Evolutionary conservation across 441 rosid species (phyloP).

Genomic region (Cnidoscolus chayamansa): DNA sequence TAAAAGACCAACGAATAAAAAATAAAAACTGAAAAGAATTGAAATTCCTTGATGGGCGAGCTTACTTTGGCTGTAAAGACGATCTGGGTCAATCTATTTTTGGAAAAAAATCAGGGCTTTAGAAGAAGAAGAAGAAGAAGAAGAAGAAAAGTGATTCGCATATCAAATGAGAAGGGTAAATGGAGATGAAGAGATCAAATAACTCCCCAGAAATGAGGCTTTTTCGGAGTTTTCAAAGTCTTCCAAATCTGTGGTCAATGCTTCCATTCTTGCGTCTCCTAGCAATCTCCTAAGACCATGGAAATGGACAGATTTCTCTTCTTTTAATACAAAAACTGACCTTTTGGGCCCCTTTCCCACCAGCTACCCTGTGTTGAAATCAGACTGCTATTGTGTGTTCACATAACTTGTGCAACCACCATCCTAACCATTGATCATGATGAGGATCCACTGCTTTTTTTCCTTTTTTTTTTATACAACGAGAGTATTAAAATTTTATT

Average conservation of each 20-base stretch:
- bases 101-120: slow-evolving; percentile 19
- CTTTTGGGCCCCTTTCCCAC: slow-evolving; percentile 1
- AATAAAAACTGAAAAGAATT: slow-evolving; percentile 19
- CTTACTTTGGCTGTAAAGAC: slow-evolving; percentile 46
- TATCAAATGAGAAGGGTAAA: slow-evolving; percentile 5
- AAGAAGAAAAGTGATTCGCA: slow-evolving; percentile 10
- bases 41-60: slow-evolving; percentile 29
- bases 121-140: slow-evolving; percentile 16
- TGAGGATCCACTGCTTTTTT: neutral
- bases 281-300: slow-evolving; percentile 43
- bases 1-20: slow-evolving; percentile 3
- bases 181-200: slow-evolving; percentile 28
- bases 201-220: slow-evolving; percentile 31
- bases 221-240: slow-evolving; percentile 51
- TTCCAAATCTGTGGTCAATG: slow-evolving; percentile 56
- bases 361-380: neutral
- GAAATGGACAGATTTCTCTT: slow-evolving; percentile 36
- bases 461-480: neutral
- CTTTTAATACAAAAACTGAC: slow-evolving; percentile 2
- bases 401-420: neutral
- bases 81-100: slow-evolving; percentile 44
- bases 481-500: too few species aligned
- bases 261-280: slow-evolving; percentile 51
- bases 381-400: neutral
- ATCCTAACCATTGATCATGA: neutral